These are phyloP conservation scores for Ceratobasidium sp. DNA, from an alignment of 1,284 basidiomycete species.

Conservation along the genomic window DNA sequence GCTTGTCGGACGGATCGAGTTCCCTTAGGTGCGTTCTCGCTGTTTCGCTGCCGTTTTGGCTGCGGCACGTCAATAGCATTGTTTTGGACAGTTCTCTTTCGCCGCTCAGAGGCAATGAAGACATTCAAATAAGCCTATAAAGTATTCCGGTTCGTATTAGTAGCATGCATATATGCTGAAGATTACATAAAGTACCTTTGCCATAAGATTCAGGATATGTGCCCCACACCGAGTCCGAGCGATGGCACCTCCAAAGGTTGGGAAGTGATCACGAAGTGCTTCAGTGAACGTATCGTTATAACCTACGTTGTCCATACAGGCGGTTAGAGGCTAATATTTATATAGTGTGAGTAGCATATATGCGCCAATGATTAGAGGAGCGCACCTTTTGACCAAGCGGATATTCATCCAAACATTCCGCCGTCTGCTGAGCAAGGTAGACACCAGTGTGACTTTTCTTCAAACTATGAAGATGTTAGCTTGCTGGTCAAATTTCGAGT, in stretches of 20 bases:
- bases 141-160: no score
- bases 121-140: no score
- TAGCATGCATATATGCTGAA: no score
- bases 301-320: background rate
- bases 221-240: background rate
- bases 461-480: background rate
- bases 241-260: background rate
- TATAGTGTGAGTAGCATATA: conserved; percentile 5
- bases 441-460: background rate
- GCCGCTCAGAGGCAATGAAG: no score
- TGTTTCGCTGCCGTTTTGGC: no score
- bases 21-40: no score
- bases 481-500: background rate
- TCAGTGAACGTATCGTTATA: background rate
- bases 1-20: no score
- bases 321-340: background rate
- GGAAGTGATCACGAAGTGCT: background rate
- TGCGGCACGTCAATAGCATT: no score
- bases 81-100: no score
- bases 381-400: background rate
- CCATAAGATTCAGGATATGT: background rate
- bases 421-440: conserved; percentile 8
- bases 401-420: conserved; percentile 6
- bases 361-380: background rate
- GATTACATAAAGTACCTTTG: background rate